A percentile compares a stretch with the other conserved stretches of the same genome.
These are phyloP conservation scores for Talaromyces borbonicus DNA, from an alignment of 495 filamentous ascomycete species.

Conservation along the genomic window DNA sequence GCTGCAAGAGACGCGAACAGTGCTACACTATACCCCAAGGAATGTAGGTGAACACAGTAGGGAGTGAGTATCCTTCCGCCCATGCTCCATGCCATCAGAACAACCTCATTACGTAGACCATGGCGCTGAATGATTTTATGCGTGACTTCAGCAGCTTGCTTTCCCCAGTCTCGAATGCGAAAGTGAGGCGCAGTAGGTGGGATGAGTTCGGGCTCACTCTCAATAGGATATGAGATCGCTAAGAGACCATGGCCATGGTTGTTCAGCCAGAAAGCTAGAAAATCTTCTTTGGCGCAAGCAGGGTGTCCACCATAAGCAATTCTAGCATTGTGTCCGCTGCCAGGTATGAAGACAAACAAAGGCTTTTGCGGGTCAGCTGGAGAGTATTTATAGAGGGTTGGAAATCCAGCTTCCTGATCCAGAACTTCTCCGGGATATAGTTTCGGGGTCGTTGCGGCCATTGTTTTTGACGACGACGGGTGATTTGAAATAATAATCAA, in stretches of 20 bases:
- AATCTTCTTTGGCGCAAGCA: slow-evolving; percentile 9
- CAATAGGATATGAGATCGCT: slow-evolving; percentile 19
- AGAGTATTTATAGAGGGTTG: slow-evolving; percentile 16
- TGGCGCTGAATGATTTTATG: slow-evolving; percentile 9
- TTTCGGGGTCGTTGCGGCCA: background rate
- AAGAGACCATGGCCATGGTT: slow-evolving; percentile 13
- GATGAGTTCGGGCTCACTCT: slow-evolving; percentile 12
- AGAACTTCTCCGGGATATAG: slow-evolving; percentile 14
- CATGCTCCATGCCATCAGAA: slow-evolving; percentile 19
- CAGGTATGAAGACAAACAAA: slow-evolving; percentile 16
- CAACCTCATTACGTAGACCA: slow-evolving; percentile 2
- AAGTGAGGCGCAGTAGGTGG: slow-evolving; percentile 10
- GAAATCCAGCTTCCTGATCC: slow-evolving; percentile 12
- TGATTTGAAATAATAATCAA: too few relatives aligned
- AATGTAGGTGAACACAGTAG: slow-evolving; percentile 12
- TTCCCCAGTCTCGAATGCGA: slow-evolving; percentile 16
- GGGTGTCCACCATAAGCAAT: slow-evolving; percentile 20
- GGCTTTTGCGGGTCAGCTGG: slow-evolving; percentile 11
- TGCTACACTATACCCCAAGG: slow-evolving; percentile 11
- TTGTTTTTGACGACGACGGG: background rate
- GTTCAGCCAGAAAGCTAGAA: slow-evolving; percentile 14
- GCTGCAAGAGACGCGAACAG: slow-evolving; percentile 16
- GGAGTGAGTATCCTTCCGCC: slow-evolving; percentile 16
- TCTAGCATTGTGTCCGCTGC: slow-evolving; percentile 13
- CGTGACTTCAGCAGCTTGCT: slow-evolving; percentile 12